Percentiles rank a stretch among this genome's conserved stretches.
Conservation (phyloP, 2,329 filamentous ascomycete genomes). For the Beauveria rudraprayagi region DNA sequence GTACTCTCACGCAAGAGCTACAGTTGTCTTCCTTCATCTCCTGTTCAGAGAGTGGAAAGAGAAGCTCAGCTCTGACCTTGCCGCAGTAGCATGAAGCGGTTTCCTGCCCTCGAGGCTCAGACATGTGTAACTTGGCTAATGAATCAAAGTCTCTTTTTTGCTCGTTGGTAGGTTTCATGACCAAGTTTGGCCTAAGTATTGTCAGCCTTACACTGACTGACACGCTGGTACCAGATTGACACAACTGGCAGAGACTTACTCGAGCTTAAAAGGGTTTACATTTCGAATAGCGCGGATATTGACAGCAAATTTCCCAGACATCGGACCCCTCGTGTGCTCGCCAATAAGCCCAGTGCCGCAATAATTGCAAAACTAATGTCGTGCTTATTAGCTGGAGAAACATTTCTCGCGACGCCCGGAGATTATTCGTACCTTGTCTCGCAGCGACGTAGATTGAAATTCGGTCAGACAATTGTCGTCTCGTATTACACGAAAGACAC, state of each 20-base stretch:
- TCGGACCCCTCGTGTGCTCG: conserved; percentile 17
- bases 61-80: conserved; percentile 16
- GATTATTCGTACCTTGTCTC: no score
- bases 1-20: conserved; percentile 24
- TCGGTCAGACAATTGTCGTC: conserved; percentile 12
- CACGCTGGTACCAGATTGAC: no score
- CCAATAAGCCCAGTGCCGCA: conserved; percentile 21
- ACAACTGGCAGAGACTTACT: conserved; percentile 11
- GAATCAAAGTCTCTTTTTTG: no score
- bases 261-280: conserved; percentile 18
- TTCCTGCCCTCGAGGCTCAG: no score
- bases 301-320: conserved; percentile 16
- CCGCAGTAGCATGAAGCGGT: conserved; percentile 21
- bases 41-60: conserved; percentile 27
- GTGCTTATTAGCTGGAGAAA: no score
- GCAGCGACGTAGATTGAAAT: not conserved
- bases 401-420: no score
- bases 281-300: conserved; percentile 19
- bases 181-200: no score
- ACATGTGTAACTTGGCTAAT: no score
- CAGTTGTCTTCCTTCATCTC: conserved; percentile 34
- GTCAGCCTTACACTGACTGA: no score
- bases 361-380: conserved; percentile 19
- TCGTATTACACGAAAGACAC: conserved; percentile 8
- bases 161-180: no score